phyloP scores from a whole-genome alignment of 768 basidiomycete species.

The Tulasnella sp. region DNA sequence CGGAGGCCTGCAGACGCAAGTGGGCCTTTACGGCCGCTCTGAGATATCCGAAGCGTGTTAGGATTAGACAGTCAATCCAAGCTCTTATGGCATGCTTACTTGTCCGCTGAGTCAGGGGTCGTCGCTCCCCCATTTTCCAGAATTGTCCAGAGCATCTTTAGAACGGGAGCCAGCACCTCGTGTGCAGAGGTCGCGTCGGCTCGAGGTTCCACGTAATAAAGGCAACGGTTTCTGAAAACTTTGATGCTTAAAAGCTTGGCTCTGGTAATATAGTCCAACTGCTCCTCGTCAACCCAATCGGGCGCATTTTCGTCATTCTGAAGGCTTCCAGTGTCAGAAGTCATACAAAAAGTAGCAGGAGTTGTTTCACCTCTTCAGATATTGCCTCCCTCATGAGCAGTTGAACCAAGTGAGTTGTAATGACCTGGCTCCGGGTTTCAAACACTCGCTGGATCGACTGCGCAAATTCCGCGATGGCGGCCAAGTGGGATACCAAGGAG shows the following conservation, averaged over 20 bases:
- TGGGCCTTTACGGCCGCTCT: slow-evolving; percentile 66
- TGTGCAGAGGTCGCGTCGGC: slow-evolving; percentile 53
- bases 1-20: slow-evolving; percentile 76
- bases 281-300: slow-evolving; percentile 74
- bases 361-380: slow-evolving; percentile 40
- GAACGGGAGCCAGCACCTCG: slow-evolving; percentile 66
- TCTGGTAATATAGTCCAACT: slow-evolving; percentile 53
- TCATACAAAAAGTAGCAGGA: neutral
- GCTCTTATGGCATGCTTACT: slow-evolving; percentile 39
- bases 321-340: slow-evolving; percentile 11
- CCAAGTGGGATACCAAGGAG: slow-evolving; percentile 58
- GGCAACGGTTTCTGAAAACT: slow-evolving; percentile 72
- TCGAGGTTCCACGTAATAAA: slow-evolving; percentile 47
- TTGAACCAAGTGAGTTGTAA: slow-evolving; percentile 67
- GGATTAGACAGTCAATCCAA: neutral
- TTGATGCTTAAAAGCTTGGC: slow-evolving; percentile 77
- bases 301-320: slow-evolving; percentile 52
- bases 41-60: neutral
- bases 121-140: slow-evolving; percentile 66
- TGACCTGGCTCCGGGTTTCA: slow-evolving; percentile 68
- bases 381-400: slow-evolving; percentile 55
- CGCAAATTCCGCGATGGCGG: slow-evolving; percentile 71
- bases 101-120: slow-evolving; percentile 49
- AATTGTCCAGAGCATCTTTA: slow-evolving; percentile 71
- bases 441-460: slow-evolving; percentile 65